These are phyloP conservation scores for Crithidia bombi DNA, from an alignment of 208 protist genomes.

Conservation along the genomic window DNA sequence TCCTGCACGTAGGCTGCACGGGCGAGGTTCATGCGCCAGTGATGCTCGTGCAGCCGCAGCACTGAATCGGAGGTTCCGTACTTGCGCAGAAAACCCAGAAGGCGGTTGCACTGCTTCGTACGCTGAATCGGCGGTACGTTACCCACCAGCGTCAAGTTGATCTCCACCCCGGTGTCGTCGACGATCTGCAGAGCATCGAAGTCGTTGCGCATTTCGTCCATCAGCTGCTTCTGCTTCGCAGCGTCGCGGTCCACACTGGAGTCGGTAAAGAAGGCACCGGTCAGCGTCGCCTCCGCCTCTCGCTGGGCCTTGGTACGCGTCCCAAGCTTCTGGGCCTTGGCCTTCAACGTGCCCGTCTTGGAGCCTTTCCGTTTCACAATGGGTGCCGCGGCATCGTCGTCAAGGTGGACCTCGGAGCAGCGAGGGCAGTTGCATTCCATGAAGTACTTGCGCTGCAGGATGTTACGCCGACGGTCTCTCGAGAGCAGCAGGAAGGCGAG, in stretches of 20 bases:
- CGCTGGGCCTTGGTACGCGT: conserved; percentile 16
- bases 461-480: conserved; percentile 43
- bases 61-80: conserved; percentile 39
- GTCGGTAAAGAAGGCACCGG: conserved; percentile 51
- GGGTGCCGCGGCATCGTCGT: conserved; percentile 5
- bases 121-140: conserved; percentile 51
- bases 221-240: conserved; percentile 35
- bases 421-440: conserved; percentile 55
- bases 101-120: conserved; percentile 46
- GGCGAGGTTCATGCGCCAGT: conserved; percentile 60
- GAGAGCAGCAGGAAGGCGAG: conserved; percentile 58
- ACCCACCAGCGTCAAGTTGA: conserved; percentile 37
- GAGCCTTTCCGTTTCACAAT: neutral
- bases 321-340: conserved; percentile 12
- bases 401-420: conserved; percentile 27
- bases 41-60: conserved; percentile 56
- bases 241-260: conserved; percentile 42
- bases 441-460: conserved; percentile 42
- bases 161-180: conserved; percentile 45
- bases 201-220: conserved; percentile 41
- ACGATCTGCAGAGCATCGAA: conserved; percentile 51
- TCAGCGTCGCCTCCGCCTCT: conserved; percentile 49
- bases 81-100: conserved; percentile 53
- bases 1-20: conserved; percentile 59
- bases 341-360: conserved; percentile 5